Conservation (phyloP, 306 rosid species). For the Mimosa pudica region DNA sequence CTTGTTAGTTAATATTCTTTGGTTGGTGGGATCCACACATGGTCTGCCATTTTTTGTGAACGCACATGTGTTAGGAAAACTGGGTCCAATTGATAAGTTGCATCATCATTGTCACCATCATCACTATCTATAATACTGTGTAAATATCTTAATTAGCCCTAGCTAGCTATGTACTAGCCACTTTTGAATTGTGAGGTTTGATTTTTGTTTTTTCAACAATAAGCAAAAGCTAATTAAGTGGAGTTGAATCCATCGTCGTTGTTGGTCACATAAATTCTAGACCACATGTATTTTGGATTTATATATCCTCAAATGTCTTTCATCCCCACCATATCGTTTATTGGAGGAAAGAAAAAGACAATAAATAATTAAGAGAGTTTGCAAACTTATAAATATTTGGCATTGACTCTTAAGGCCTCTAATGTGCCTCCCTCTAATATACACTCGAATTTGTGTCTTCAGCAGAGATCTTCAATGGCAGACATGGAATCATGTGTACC, state of each 20-base stretch:
- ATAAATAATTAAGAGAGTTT: no score
- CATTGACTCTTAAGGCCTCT: no score
- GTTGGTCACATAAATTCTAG: background rate
- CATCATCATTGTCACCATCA: slow-evolving; percentile 42
- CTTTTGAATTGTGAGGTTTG: background rate
- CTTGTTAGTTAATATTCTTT: slow-evolving; percentile 27
- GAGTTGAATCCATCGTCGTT: background rate
- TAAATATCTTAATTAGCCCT: slow-evolving; percentile 37
- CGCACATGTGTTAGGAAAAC: slow-evolving; percentile 50
- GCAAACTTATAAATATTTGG: no score
- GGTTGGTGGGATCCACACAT: slow-evolving; percentile 52
- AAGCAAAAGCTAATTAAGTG: slow-evolving; percentile 14
- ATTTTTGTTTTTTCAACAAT: slow-evolving; percentile 19
- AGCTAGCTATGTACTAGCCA: slow-evolving; percentile 4
- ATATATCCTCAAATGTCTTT: background rate
- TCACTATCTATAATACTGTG: slow-evolving; percentile 10
- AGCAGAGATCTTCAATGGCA: slow-evolving; percentile 52
- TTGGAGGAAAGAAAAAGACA: background rate
- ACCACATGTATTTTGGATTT: background rate
- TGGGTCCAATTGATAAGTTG: slow-evolving; percentile 52
- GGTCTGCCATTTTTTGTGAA: slow-evolving; percentile 57
- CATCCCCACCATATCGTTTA: background rate
- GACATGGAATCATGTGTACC: slow-evolving; percentile 89
- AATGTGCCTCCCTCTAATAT: no score
- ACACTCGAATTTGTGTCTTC: background rate